Evolutionary conservation across 1,284 basidiomycete genomes (phyloP), one percentile per base, ranked within the genome.

Genomic region (Hypsizygus ulmarius): DNA sequence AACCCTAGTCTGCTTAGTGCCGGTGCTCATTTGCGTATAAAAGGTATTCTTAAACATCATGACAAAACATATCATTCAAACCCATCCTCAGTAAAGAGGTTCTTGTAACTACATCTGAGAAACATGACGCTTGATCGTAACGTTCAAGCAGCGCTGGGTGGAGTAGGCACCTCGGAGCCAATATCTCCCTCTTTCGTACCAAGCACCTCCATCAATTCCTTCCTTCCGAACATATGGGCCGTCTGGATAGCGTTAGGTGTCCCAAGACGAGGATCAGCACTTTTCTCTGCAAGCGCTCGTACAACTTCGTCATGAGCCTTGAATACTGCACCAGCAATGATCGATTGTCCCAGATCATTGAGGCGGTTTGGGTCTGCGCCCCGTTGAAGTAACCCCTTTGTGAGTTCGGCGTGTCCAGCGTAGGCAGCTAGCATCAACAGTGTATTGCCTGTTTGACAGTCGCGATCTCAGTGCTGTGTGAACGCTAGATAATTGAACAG

Each of bases 391-490:
- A 91, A 73, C 6, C 70, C 70, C 34, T 67, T 66, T 0, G 82
- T 74, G 14, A 88, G 77, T 1, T 73, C 68, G 1, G 69, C 61
- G 55, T 91, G 87, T 0, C 90, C 89, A 35, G 84, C 81, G 63
- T 93, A 93, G 2, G 88, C 77, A 2, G 87, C 84, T 34, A 93
- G 78, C 89, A 93, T 93, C 49, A 93, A 72, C 5, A 92, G 71
- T 2, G 85, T 87, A 61, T 90, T 89, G 14, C 88, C 87, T 80
- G 56, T 18, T 10, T 14, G 16, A 29, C 34, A 43, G 34, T 14
- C 27, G 14, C n/a, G 16, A 43, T 40, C 38, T 8, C 3, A 27
- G 47, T 36, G 27, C 38, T 11, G 27, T 34, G 40, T 46, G n/a
- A 25, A 21, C 21, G 41, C 15, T 29, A 41, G 38, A 21, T 1